Base-by-base conservation (phyloP, 169 alveolate genomes). In the Plasmodium vinckei region DNA sequence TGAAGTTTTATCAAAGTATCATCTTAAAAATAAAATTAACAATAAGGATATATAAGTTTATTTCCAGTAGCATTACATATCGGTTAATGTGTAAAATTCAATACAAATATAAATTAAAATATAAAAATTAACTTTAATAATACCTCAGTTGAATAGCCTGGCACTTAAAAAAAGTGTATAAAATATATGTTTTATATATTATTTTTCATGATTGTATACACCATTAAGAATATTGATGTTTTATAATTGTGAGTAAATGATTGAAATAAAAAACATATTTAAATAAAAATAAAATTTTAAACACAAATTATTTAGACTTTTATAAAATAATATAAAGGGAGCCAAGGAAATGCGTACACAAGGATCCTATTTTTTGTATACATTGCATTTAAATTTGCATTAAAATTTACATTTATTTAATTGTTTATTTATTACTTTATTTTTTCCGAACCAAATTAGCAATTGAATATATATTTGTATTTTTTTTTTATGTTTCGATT, bases 331-430 rank as follows among this genome's bases (percentile, higher is more conserved):
- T 42, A 67, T 51, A 53, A 71, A 51, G 54, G 59, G 25, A 15
- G 68, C 46, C 61, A 71, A 53, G 54, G 49, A 71, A 39, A 71
- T 53, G 23, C 57, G 15, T 42, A 21, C 84, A 53, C 54, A 71
- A 5, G 68, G 42, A 12, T 12, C 33, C 15, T 49, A 10, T 71
- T 33, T 33, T 33, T 33, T 33, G 42, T 33, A 33, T 33, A 33
- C 5, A 33, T 33, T 27, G 7, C 42, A 33, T 33, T 33, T 33
- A 33, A 33, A 4, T 33, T 33, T 33, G 42, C 42, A 33, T 33
- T 33, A 33, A 33, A 33, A 33, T 33, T 33, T 33, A 33, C 42
- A 33, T 33, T 33, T 33, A 33, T 3, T 33, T 33, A 33, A 33
- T 71, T 19, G 25, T 51, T 70, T 46, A n/a, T 27, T 33, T 69